Conservation (phyloP, 1,284 basidiomycete genomes). For the Melampsora larici-populina region DNA sequence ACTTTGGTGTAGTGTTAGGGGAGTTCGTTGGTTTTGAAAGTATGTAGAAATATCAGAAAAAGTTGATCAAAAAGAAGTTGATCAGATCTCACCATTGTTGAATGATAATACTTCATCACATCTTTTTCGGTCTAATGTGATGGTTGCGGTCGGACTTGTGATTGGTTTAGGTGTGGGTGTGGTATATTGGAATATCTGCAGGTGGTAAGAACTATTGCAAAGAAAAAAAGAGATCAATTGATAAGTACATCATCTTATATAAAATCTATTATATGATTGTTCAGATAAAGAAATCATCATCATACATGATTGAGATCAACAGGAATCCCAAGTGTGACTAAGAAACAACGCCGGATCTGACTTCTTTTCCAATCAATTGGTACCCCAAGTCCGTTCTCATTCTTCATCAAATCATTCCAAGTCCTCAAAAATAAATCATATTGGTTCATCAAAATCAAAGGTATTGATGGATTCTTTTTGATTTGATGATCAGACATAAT, state of each 20-base stretch:
- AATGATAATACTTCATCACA: conserved; percentile 23
- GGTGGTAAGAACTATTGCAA: conserved; percentile 94
- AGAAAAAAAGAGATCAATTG: conserved; percentile 70
- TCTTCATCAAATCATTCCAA: conserved; percentile 24
- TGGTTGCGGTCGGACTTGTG: conserved; percentile 57
- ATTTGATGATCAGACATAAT: neutral
- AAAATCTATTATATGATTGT: too few species aligned
- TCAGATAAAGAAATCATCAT: neutral
- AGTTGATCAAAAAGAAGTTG: too few species aligned
- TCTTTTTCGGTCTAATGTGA: conserved; percentile 12
- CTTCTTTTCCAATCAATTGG: conserved; percentile 36
- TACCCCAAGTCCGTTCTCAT: conserved; percentile 11
- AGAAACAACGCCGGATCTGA: conserved; percentile 26
- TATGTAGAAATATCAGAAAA: too few species aligned
- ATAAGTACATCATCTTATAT: too few species aligned
- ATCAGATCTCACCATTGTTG: conserved; percentile 25
- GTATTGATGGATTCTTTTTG: neutral
- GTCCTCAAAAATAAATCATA: conserved; percentile 7
- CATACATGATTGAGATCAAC: conserved; percentile 38
- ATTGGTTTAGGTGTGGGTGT: conserved; percentile 80
- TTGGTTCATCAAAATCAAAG: conserved; percentile 19
- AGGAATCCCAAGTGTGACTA: conserved; percentile 29
- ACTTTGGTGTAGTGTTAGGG: too few species aligned
- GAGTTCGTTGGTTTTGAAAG: too few species aligned
- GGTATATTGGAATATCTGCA: conserved; percentile 73